A percentile compares a stretch with the other conserved stretches of the same genome.
Conservation (phyloP, 306 rosid species). For the Morella rubra region DNA sequence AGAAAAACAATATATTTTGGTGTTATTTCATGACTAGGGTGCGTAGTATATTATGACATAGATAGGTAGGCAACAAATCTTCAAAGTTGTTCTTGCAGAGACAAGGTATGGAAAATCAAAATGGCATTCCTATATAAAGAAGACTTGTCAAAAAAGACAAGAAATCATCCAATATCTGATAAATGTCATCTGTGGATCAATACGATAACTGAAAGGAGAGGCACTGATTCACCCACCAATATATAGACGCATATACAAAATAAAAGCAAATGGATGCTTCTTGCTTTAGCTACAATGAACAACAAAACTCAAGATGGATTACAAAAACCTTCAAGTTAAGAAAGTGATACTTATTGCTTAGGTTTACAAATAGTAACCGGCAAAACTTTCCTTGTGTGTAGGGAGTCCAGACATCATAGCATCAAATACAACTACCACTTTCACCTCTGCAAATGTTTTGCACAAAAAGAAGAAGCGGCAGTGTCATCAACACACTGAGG, state of each 20-base stretch:
- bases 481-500: not conserved
- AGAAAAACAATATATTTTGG: too few species aligned
- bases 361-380: slow-evolving; percentile 57
- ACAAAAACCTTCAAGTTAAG: not conserved
- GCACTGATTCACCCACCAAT: not conserved
- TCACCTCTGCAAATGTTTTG: slow-evolving; percentile 61
- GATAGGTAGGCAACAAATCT: not conserved
- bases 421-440: slow-evolving; percentile 88
- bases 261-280: not conserved
- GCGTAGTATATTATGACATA: too few species aligned
- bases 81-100: not conserved
- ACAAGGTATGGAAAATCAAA: not conserved
- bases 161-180: not conserved
- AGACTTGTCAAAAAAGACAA: not conserved
- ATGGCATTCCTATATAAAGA: not conserved
- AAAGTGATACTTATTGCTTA: not conserved
- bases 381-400: slow-evolving; percentile 64
- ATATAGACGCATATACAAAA: not conserved
- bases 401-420: slow-evolving; percentile 95
- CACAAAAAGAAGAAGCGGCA: not conserved
- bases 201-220: not conserved
- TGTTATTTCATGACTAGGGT: too few species aligned
- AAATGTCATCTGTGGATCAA: not conserved
- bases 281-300: not conserved
- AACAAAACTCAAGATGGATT: not conserved